Base-by-base conservation (phyloP, 1,284 basidiomycete species). In the Quambalaria eucalypti region DNA sequence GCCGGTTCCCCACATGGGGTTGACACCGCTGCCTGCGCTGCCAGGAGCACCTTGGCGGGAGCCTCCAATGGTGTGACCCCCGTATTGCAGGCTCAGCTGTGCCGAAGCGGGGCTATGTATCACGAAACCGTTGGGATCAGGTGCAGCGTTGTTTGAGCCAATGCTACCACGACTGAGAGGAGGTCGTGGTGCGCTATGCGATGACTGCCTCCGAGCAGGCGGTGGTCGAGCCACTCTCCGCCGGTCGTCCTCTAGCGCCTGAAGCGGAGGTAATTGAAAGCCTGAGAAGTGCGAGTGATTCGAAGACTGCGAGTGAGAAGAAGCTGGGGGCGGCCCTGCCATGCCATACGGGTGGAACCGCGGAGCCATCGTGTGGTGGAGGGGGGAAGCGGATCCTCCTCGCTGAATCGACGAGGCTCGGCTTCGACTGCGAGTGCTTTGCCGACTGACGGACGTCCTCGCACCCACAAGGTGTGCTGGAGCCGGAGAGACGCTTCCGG, bases 331-430 rank as follows among this genome's bases (percentile, higher is more conserved):
- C 4, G 47, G 28, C 16, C 31, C 21, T 48, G 28, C 50, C 8
- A 19, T 10, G 14, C 66, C 66, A 30, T 71, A 71, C 2, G 69
- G 69, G 54, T 71, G 69, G 57, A 69, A 71, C 36, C 69, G 61
- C 1, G 69, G 67, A n/a, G 62, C 65, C 19, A 60, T 58, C 7
- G 65, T 59, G 57, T 68, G 65, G 54, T 71, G 69, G 49, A 71
- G 56, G 9, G 69, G 69, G 12, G 68, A 69, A 14, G 69, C 66
- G 28, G 67, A 69, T 7, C 69, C 69, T 39, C 60, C 60, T 14
- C 69, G 57, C 38, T 71, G 67, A 23, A 60, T 62, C 12, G 69
- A 71, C 12, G 62, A 65, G 9, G 67, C 64, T 33, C 42, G 16
- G 19, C 42, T 46, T 23, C 67, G 61, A 40, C 67, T 71, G 49